These are phyloP conservation scores for Adenanthera pavonina DNA, from an alignment of 306 rosid genomes.

Conservation along the genomic window DNA sequence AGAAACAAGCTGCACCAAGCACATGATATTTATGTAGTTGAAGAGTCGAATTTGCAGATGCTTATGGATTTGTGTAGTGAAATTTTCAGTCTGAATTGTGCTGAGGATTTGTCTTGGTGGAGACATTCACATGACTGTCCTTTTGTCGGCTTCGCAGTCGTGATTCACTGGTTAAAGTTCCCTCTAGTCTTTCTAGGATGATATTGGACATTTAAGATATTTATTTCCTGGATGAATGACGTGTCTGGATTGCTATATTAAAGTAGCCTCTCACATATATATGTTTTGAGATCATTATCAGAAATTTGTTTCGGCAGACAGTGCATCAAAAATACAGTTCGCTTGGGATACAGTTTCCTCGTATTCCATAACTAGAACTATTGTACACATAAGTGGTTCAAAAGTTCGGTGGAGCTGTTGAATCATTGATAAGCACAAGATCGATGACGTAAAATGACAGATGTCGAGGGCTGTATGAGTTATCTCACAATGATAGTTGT, in stretches of 20 bases:
- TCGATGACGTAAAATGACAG: too few relatives aligned
- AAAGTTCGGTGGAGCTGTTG: too few relatives aligned
- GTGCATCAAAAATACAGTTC: neutral
- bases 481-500: too few relatives aligned
- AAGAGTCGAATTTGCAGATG: slow-evolving; percentile 30
- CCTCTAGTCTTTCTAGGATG: slow-evolving; percentile 36
- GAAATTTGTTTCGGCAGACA: neutral
- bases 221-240: slow-evolving; percentile 38
- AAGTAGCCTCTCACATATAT: neutral
- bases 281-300: neutral
- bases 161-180: slow-evolving; percentile 21
- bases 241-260: slow-evolving; percentile 27
- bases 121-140: slow-evolving; percentile 7
- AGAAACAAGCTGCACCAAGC: slow-evolving; percentile 51
- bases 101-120: neutral
- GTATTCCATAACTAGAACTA: too few relatives aligned
- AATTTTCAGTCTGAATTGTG: slow-evolving; percentile 30
- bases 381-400: neutral
- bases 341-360: neutral
- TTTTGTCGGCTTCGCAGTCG: neutral
- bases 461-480: too few relatives aligned
- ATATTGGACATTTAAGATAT: slow-evolving; percentile 45
- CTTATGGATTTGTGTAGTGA: slow-evolving; percentile 36
- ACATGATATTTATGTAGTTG: slow-evolving; percentile 39
- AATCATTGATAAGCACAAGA: too few relatives aligned